These are phyloP conservation scores for Fusarium verticillioides DNA, from an alignment of 2,329 filamentous ascomycete species.

Conservation along the genomic window DNA sequence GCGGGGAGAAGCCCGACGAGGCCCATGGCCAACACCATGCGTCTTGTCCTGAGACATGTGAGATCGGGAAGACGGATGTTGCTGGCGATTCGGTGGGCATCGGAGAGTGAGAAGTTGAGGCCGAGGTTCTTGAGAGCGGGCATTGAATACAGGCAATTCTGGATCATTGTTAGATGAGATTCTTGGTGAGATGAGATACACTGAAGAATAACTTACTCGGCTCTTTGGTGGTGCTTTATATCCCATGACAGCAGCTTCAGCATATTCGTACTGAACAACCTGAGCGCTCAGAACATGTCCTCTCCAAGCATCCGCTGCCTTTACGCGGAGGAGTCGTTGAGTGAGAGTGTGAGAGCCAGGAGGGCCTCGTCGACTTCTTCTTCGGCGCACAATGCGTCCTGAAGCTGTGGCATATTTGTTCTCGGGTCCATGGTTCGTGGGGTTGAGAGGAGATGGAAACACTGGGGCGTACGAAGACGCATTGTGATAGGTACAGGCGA, in stretches of 20 bases:
- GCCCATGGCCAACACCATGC: constrained; percentile 47
- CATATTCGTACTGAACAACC: constrained; percentile 38
- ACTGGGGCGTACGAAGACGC: constrained; percentile 40
- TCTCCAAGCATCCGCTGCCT: constrained; percentile 56
- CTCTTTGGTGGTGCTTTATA: constrained; percentile 7
- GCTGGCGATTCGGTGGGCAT: constrained; percentile 27
- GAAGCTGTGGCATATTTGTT: constrained; percentile 19
- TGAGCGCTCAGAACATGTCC: constrained; percentile 48
- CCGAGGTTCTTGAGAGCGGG: constrained; percentile 29
- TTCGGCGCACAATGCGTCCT: constrained; percentile 33
- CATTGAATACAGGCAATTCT: constrained; percentile 38
- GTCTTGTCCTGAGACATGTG: constrained; percentile 44
- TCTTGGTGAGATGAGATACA: not conserved
- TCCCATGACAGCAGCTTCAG: constrained; percentile 17
- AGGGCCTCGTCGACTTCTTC: constrained; percentile 30
- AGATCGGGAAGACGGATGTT: constrained; percentile 42
- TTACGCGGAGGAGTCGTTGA: constrained; percentile 54
- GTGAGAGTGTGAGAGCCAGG: constrained; percentile 52
- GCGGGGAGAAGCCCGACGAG: constrained; percentile 45
- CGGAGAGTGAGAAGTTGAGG: constrained; percentile 36
- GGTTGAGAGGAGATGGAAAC: constrained; percentile 46
- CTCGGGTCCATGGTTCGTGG: constrained; percentile 31
- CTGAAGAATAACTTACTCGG: constrained; percentile 28
- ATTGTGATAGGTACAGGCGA: constrained; percentile 24
- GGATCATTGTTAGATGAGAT: not conserved